Evolutionary conservation across 768 basidiomycete species (phyloP), one percentile per base, ranked within the genome.

Genomic region (Ramaria sp.): DNA sequence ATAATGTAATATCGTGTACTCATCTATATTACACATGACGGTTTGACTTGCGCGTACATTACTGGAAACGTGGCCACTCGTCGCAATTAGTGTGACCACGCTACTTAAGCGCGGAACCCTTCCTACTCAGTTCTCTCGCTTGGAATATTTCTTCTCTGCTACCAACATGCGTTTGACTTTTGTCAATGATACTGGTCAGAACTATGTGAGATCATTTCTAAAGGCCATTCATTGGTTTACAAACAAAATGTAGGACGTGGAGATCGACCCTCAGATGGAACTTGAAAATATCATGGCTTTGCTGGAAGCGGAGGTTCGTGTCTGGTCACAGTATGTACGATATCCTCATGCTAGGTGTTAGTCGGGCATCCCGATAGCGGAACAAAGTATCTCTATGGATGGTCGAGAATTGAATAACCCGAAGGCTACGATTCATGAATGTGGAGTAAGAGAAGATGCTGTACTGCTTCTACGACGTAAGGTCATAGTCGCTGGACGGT

Each of bases 241-340:
- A 69, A 65, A 54, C 61, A 62, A 52, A 13, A 62, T 18, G 6
- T 15, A 54, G 52, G 52, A 43, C 38, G 70, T 95, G 49, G 94
- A 97, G 64, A 89, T 96, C 60, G 90, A 93, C 69, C 78, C 88
- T 1, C 77, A 76, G 51, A 93, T 97, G 88, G 83, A 89, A 66
- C 78, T 98, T 27, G 88, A 90, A 72, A 87, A 94, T 66, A 83
- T 97, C 36, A 85, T 86, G 78, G 95, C 90, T 12, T 73, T 97
- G 52, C 75, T 96, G n/a, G 92, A 96, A 69, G 94, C 85, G 0
- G 94, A 97, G 80, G 95, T 92, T 65, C 66, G 83, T 65, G n/a
- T 57, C 25, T 51, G n/a, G 8, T 16, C 39, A 16, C 49, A 16
- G 22, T 48, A 8, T 15, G 2, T 41, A n/a, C 16, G 38, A 41